Evolutionary conservation across 2,329 filamentous ascomycete species (phyloP).

Genomic region (Aspergillus sp.): DNA sequence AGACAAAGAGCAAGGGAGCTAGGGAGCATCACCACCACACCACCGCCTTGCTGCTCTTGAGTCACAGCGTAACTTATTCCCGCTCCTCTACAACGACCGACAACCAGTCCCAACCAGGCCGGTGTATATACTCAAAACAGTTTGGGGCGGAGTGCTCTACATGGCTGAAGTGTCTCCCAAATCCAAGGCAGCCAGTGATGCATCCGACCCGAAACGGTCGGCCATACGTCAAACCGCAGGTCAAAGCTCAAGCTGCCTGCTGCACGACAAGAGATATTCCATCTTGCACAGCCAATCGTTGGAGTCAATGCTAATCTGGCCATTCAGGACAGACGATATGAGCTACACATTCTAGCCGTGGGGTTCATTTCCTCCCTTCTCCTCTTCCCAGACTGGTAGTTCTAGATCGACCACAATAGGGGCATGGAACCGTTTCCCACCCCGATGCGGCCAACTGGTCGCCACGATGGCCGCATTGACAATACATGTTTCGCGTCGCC

Average conservation of each 20-base stretch:
- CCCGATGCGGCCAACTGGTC: constrained; percentile 63
- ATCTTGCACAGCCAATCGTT: constrained; percentile 8
- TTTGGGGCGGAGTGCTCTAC: not conserved
- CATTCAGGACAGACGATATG: not conserved
- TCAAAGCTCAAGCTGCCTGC: constrained; percentile 19
- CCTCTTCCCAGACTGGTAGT: constrained; percentile 46
- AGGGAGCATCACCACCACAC: constrained; percentile 1
- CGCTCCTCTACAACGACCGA: not conserved
- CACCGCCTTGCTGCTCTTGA: constrained; percentile 6
- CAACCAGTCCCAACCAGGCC: not conserved
- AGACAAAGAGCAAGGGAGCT: constrained; percentile 6
- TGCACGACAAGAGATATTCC: constrained; percentile 9
- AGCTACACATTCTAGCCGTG: not conserved
- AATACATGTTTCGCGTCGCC: constrained; percentile 69
- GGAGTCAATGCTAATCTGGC: not conserved
- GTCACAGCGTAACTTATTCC: constrained; percentile 4
- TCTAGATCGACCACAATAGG: constrained; percentile 83
- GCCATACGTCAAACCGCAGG: constrained; percentile 14
- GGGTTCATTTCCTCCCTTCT: not conserved
- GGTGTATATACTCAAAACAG: constrained; percentile 3
- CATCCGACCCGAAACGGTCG: constrained; percentile 10
- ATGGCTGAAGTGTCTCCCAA: not conserved
- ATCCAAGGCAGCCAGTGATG: constrained; percentile 17
- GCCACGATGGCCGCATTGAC: constrained; percentile 78
- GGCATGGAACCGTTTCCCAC: constrained; percentile 69